Evolutionary conservation across 352 stramenopile species (phyloP), one percentile per base, ranked within the genome.

Genomic region (Globisporangium radiosum): DNA sequence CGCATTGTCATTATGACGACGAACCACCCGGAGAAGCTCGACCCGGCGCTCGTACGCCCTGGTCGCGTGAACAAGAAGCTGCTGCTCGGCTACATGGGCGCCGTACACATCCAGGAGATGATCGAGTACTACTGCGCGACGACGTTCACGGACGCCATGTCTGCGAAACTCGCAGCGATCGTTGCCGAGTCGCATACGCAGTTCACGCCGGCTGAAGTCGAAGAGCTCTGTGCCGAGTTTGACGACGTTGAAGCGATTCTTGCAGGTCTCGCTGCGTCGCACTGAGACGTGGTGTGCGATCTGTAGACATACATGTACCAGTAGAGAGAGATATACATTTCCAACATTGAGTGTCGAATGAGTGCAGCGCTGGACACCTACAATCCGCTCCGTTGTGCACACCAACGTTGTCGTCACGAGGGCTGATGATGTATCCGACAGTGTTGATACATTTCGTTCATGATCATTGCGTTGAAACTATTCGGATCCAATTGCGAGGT

Each of bases 221-320:
- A 61, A 4, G 56, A 61, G 45, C 25, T 45, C 8, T 61, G 56
- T 10, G 56, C 56, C 47, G 56, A 61, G 56, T 61, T 78, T 60
- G 51, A 73, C 60, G 50, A 69, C 73, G 58, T 61, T 42, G 56
- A 54, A 13, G 14, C 54, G 13, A 54, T 48, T 25, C 39, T 57
- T 17, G 45, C 37, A 19, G 40, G 55, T 5, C 43, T 69, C 13
- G 17, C 42, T 9, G 42, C 42, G 42, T 45, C 42, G 42, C 42
- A 45, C 14, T 15, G 14, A 45, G 42, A 13, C 42, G 11, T 13
- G 42, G 14, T 9, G 9, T 13, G 11, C 5, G 42, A 45, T 9
- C 19, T 25, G 19, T 25, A 14, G 9, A 45, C 8, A 45, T 13
- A 14, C 42, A 45, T 45, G 42, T 45, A 45, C 42, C 11, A 45